A percentile compares a stretch with the other conserved stretches of the same genome.
Conservation (phyloP, 2,329 filamentous ascomycete genomes). For the Aspergillus novoparasiticus region DNA sequence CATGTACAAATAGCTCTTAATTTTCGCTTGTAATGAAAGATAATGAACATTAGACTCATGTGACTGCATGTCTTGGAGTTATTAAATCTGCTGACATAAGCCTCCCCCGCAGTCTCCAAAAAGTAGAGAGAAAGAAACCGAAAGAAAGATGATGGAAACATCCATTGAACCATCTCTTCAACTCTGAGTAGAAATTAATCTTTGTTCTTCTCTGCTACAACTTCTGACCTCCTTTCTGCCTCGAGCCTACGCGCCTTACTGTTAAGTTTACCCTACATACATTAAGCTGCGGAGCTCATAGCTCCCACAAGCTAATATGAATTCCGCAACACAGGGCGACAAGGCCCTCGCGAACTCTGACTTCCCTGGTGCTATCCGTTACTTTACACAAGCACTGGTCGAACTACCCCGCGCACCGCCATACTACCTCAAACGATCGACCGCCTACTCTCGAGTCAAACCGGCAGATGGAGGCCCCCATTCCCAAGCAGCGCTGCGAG, state of each 20-base stretch:
- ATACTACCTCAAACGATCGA: conserved; percentile 82
- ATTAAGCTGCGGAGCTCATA: background rate
- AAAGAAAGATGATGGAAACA: conserved; percentile 19
- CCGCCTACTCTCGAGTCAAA: conserved; percentile 69
- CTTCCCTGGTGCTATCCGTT: conserved; percentile 67
- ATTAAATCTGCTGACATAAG: conserved; percentile 8
- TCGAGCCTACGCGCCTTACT: background rate
- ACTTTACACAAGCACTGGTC: conserved; percentile 67
- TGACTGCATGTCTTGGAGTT: background rate
- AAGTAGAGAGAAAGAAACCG: conserved; percentile 6
- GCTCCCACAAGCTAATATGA: conserved; percentile 41
- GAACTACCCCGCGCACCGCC: conserved; percentile 66
- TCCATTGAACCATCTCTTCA: background rate
- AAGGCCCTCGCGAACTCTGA: conserved; percentile 64
- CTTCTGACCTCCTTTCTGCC: background rate
- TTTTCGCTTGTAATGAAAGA: background rate
- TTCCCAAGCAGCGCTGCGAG: conserved; percentile 59
- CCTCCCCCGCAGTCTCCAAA: conserved; percentile 15
- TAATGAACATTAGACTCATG: background rate
- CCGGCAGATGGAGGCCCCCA: conserved; percentile 50
- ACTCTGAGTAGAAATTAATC: background rate
- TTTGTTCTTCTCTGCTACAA: conserved; percentile 2
- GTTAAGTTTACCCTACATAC: background rate
- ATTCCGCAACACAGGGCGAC: conserved; percentile 59
- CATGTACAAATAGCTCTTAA: background rate